A percentile compares a stretch with the other conserved stretches of the same genome.
These are phyloP conservation scores for Bretziella fagacearum DNA, from an alignment of 2,329 filamentous ascomycete genomes.

Conservation along the genomic window DNA sequence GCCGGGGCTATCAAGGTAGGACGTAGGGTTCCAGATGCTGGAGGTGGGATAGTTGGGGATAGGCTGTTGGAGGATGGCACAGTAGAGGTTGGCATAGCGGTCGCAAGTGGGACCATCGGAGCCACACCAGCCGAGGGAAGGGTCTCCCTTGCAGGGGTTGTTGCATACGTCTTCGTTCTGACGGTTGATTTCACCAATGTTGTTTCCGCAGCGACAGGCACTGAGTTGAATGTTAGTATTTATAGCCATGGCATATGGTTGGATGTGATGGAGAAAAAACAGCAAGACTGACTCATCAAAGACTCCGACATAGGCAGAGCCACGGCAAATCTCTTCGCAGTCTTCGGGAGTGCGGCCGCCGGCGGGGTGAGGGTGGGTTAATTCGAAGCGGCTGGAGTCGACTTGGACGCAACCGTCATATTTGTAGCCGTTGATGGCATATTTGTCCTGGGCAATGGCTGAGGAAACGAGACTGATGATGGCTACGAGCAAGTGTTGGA, in stretches of 20 bases:
- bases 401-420: constrained; percentile 15
- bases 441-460: constrained; percentile 11
- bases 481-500: neutral
- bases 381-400: neutral
- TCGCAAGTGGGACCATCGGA: constrained; percentile 7
- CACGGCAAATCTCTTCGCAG: constrained; percentile 14
- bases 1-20: neutral
- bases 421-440: constrained; percentile 10
- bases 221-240: neutral
- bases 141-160: constrained; percentile 14
- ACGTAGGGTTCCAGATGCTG: neutral
- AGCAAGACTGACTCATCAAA: constrained; percentile 14
- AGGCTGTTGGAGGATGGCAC: constrained; percentile 4
- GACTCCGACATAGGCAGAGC: constrained; percentile 14
- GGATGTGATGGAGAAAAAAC: neutral
- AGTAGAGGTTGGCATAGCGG: constrained; percentile 14
- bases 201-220: constrained; percentile 14
- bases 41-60: neutral
- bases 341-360: constrained; percentile 15
- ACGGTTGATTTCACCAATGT: constrained; percentile 10
- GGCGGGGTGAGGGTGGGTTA: constrained; percentile 7
- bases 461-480: neutral
- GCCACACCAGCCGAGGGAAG: constrained; percentile 13
- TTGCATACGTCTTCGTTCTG: constrained; percentile 14
- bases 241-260: neutral